These are phyloP conservation scores for Nakaseomyces glabratus DNA, from an alignment of 1,139 yeast genomes.

Conservation along the genomic window DNA sequence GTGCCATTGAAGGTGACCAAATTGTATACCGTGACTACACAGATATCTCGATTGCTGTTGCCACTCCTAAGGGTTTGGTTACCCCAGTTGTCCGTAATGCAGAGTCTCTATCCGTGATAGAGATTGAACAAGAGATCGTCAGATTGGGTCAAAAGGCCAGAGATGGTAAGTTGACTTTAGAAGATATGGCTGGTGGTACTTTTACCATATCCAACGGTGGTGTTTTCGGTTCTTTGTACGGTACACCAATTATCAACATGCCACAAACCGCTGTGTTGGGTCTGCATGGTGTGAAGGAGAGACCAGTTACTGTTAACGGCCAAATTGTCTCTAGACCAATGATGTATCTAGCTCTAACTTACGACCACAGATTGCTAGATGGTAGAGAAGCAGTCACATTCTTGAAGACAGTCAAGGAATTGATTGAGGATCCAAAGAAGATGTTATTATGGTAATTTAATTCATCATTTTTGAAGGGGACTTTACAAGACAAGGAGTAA, in stretches of 20 bases:
- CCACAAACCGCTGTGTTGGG: constrained; percentile 99
- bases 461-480: no score
- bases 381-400: constrained; percentile 99
- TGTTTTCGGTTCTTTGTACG: constrained; percentile 94
- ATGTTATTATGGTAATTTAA: constrained; percentile 61
- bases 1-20: constrained; percentile 90
- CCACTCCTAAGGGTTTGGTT: constrained; percentile 98
- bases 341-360: constrained; percentile 98
- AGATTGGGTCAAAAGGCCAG: constrained; percentile 87
- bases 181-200: constrained; percentile 99
- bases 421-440: constrained; percentile 98
- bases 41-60: constrained; percentile 94
- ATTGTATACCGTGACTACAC: constrained; percentile 94
- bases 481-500: no score
- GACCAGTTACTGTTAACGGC: constrained; percentile 95
- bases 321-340: constrained; percentile 96
- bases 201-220: constrained; percentile 99
- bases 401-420: constrained; percentile 91
- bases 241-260: constrained; percentile 96
- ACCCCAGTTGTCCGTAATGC: constrained; percentile 98
- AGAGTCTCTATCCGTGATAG: constrained; percentile 81
- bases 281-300: constrained; percentile 93
- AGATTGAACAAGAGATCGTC: constrained; percentile 79
- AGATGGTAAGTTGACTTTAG: constrained; percentile 91
- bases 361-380: constrained; percentile 96